phyloP scores from a whole-genome alignment of 805 yeast species.

The Suhomyces faveliae region DNA sequence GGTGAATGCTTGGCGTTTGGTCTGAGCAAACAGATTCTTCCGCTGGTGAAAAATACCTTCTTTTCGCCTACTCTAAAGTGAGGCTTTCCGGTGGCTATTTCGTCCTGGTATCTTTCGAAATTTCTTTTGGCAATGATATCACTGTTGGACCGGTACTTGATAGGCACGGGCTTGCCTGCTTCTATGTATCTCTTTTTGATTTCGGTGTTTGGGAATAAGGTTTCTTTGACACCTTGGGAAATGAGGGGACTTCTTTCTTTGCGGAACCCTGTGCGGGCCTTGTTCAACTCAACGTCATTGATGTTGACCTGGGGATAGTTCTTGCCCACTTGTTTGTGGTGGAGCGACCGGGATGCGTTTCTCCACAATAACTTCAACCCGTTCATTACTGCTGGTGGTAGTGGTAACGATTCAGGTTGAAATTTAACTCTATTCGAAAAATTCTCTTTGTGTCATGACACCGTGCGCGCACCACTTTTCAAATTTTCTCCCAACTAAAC shows the following conservation, averaged over 20 bases:
- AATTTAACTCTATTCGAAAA: not conserved
- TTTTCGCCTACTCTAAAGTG: conserved; percentile 82
- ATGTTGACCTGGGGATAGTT: conserved; percentile 41
- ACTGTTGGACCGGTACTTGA: conserved; percentile 33
- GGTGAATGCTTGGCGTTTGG: conserved; percentile 98
- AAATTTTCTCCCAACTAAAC: not conserved
- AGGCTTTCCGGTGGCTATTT: conserved; percentile 61
- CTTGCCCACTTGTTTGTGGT: conserved; percentile 29
- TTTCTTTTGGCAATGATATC: conserved; percentile 40
- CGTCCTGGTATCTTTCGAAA: conserved; percentile 42
- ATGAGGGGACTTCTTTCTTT: conserved; percentile 37
- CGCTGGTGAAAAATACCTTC: conserved; percentile 80
- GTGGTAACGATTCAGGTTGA: too few relatives aligned
- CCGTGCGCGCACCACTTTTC: conserved; percentile 8
- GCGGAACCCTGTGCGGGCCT: conserved; percentile 40
- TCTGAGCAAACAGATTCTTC: conserved; percentile 73
- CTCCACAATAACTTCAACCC: conserved; percentile 3
- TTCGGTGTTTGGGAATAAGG: conserved; percentile 39
- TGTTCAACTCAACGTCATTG: conserved; percentile 36
- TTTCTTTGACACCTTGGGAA: conserved; percentile 39
- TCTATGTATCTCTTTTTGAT: conserved; percentile 33
- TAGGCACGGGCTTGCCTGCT: conserved; percentile 43
- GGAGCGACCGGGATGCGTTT: conserved; percentile 21
- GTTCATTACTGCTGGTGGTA: too few relatives aligned
- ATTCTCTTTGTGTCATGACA: conserved; percentile 3